A percentile compares a stretch with the other conserved stretches of the same genome.
phyloP scores from a whole-genome alignment of 2,329 filamentous ascomycete species.

The Rhinocladiella mackenziei region DNA sequence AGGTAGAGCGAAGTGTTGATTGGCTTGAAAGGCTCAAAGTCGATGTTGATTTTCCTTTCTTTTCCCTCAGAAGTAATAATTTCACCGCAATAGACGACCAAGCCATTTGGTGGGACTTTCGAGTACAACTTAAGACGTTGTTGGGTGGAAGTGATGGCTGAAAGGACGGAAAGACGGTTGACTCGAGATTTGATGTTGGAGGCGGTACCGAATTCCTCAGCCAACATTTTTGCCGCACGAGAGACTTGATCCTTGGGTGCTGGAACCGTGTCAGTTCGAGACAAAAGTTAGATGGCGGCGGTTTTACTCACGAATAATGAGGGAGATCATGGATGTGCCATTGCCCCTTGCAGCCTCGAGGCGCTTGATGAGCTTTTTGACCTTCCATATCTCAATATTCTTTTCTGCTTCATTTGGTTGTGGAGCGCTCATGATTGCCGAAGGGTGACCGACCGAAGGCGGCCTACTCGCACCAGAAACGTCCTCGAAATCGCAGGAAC shows the following conservation, averaged over 20 bases:
- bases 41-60: conserved; percentile 99
- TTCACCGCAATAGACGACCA: conserved; percentile 99
- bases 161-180: conserved; percentile 95
- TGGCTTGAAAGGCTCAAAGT: conserved; percentile 99
- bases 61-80: conserved; percentile 98
- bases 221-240: conserved; percentile 97
- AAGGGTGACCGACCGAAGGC: conserved; percentile 15
- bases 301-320: conserved; percentile 81
- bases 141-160: conserved; percentile 97
- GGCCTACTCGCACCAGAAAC: conserved; percentile 14
- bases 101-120: conserved; percentile 94
- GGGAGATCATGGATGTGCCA: conserved; percentile 98
- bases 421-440: conserved; percentile 72
- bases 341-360: conserved; percentile 96
- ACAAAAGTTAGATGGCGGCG: conserved; percentile 12
- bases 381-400: conserved; percentile 86
- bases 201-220: conserved; percentile 99
- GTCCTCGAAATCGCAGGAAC: conserved; percentile 8
- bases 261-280: conserved; percentile 40
- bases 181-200: conserved; percentile 99
- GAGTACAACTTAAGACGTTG: conserved; percentile 98
- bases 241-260: conserved; percentile 98
- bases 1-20: conserved; percentile 99
- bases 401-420: conserved; percentile 94
- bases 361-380: conserved; percentile 99